Percentiles rank a stretch among this genome's conserved stretches.
Evolutionary conservation across 2,329 filamentous ascomycete species (phyloP).

Genomic region (Colletotrichum siamense): DNA sequence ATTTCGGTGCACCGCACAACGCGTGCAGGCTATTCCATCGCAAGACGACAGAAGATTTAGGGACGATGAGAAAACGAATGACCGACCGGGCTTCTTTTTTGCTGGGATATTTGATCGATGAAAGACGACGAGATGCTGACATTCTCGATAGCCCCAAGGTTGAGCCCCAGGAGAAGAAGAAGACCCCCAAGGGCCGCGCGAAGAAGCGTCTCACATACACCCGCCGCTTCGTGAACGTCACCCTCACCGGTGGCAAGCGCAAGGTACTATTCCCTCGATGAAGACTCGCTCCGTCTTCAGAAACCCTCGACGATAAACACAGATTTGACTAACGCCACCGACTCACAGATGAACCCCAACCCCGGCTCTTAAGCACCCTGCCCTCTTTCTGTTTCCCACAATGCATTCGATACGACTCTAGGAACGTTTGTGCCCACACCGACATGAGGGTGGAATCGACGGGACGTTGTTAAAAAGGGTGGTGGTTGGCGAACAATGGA

Average conservation of each 20-base stretch:
- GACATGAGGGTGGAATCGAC: conserved; percentile 24
- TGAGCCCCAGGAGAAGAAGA: conserved; percentile 93
- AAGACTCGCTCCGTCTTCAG: background rate
- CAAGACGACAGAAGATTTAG: background rate
- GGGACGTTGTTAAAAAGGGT: conserved; percentile 13
- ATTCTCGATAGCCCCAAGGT: conserved; percentile 56
- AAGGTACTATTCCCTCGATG: conserved; percentile 67
- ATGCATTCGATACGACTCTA: conserved; percentile 24
- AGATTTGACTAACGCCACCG: conserved; percentile 20
- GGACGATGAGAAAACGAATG: background rate
- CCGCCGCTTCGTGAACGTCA: conserved; percentile 97
- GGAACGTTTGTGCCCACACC: conserved; percentile 21
- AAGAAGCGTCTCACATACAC: conserved; percentile 98
- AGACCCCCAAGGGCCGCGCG: conserved; percentile 95
- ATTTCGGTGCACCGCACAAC: background rate
- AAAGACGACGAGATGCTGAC: conserved; percentile 4
- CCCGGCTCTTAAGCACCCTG: conserved; percentile 38
- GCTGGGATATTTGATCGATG: background rate
- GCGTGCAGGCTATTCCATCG: background rate
- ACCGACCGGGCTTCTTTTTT: background rate
- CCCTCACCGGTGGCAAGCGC: conserved; percentile 96
- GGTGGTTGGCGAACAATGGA: conserved; percentile 17
- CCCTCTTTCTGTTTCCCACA: conserved; percentile 1
- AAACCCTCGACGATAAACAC: background rate
- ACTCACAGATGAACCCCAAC: conserved; percentile 48